Evolutionary conservation across 106 monocot genomes (phyloP).

Genomic region (Allium sativum): DNA sequence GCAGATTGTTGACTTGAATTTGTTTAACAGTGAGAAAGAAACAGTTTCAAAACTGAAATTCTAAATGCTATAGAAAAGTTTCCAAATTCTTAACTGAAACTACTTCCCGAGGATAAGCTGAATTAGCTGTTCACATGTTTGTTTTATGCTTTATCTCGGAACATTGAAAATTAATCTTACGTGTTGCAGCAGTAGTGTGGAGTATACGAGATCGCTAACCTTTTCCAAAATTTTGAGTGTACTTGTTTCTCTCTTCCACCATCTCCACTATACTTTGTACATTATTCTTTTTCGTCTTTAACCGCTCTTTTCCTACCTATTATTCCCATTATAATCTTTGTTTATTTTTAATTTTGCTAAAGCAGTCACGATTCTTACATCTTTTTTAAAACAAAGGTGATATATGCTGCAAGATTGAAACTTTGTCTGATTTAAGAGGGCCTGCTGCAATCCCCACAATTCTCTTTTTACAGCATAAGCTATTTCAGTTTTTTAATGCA

Average conservation of each 20-base stretch:
- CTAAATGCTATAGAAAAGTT: too few relatives aligned
- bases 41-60: too few relatives aligned
- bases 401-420: neutral
- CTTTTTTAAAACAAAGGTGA: neutral
- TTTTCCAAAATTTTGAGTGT: neutral
- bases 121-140: too few relatives aligned
- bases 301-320: conserved; percentile 2
- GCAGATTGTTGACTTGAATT: too few relatives aligned
- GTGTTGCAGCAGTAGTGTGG: too few relatives aligned
- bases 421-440: conserved; percentile 7
- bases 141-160: too few relatives aligned
- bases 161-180: too few relatives aligned
- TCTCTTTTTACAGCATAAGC: neutral
- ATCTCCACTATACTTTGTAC: conserved; percentile 1
- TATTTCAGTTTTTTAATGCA: neutral
- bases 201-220: too few relatives aligned
- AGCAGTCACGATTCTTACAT: neutral
- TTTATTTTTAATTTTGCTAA: neutral
- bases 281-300: conserved; percentile 2
- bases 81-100: too few relatives aligned
- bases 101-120: too few relatives aligned
- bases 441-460: neutral
- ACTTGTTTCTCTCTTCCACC: neutral
- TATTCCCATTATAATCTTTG: neutral
- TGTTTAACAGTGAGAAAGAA: too few relatives aligned